Evolutionary conservation across 1,284 basidiomycete species (phyloP).

Genomic region (Cutaneotrichosporon sp.): DNA sequence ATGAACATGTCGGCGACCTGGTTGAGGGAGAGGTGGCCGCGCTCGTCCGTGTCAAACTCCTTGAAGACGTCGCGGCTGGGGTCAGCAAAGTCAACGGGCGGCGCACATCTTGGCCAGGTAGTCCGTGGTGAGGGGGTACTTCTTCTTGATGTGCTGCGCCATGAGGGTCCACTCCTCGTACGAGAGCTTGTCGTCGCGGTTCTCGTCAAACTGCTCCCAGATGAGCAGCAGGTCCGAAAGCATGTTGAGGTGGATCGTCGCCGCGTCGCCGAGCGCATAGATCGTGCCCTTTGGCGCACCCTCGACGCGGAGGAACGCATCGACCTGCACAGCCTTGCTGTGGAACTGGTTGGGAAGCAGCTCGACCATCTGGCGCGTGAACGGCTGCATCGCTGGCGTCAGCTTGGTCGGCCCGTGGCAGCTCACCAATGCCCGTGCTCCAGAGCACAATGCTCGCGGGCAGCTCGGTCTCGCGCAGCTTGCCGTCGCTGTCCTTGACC

Average conservation of each 20-base stretch:
- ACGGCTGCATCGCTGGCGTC: constrained; percentile 79
- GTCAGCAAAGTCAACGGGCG: background rate
- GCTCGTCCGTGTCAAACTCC: constrained; percentile 81
- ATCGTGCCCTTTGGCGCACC: constrained; percentile 88
- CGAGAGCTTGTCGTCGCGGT: constrained; percentile 53
- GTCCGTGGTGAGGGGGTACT: constrained; percentile 78
- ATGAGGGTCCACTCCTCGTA: constrained; percentile 51
- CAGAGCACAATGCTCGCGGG: constrained; percentile 92
- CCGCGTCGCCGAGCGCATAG: constrained; percentile 93
- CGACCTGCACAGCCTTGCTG: constrained; percentile 65
- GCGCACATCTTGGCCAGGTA: constrained; percentile 63
- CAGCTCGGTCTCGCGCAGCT: constrained; percentile 57
- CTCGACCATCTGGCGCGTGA: constrained; percentile 77
- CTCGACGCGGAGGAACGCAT: constrained; percentile 80
- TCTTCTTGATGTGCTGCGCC: constrained; percentile 75
- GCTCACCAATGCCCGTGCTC: constrained; percentile 88
- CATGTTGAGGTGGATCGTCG: constrained; percentile 87
- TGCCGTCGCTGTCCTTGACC: constrained; percentile 59
- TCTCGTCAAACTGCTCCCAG: constrained; percentile 77
- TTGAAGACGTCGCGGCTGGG: constrained; percentile 72
- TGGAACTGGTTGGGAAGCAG: constrained; percentile 95
- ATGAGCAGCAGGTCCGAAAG: constrained; percentile 80
- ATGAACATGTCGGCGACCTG: constrained; percentile 84
- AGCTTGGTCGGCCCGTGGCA: background rate
- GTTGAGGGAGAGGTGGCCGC: constrained; percentile 80